phyloP scores from a whole-genome alignment of 2,329 filamentous ascomycete species.

The Colletotrichum somersetense region DNA sequence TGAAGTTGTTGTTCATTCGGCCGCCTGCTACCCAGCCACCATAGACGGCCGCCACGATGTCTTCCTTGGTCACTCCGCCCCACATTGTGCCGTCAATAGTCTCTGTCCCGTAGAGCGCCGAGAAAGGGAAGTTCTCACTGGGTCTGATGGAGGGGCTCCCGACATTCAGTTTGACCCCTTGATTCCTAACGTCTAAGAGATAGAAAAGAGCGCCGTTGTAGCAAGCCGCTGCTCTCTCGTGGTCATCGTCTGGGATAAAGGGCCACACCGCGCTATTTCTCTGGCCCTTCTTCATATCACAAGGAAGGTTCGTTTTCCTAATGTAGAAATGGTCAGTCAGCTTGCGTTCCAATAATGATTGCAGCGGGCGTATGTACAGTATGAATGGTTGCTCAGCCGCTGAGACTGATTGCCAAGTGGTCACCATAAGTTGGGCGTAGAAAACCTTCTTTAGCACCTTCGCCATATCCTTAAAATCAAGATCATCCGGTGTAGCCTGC shows the following conservation, averaged over 20 bases:
- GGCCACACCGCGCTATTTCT: conserved; percentile 21
- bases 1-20: conserved; percentile 17
- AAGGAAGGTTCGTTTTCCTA: conserved; percentile 17
- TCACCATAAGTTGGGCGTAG: conserved; percentile 14
- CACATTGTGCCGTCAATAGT: conserved; percentile 7
- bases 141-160: conserved; percentile 13
- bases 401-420: conserved; percentile 7
- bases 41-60: conserved; percentile 16
- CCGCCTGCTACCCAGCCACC: conserved; percentile 12
- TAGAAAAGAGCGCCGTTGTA: conserved; percentile 18
- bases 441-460: conserved; percentile 21
- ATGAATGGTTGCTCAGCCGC: conserved; percentile 8
- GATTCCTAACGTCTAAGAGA: conserved; percentile 12
- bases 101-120: neutral
- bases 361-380: neutral
- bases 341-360: neutral
- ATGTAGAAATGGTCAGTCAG: neutral
- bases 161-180: conserved; percentile 10
- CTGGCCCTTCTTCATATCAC: neutral
- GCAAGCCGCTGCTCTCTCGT: conserved; percentile 17
- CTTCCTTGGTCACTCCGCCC: conserved; percentile 25
- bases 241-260: conserved; percentile 7
- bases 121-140: conserved; percentile 6
- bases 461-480: conserved; percentile 20
- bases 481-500: conserved; percentile 1